These are phyloP conservation scores for Fusarium cicatricum DNA, from an alignment of 2,329 filamentous ascomycete species.

Conservation along the genomic window DNA sequence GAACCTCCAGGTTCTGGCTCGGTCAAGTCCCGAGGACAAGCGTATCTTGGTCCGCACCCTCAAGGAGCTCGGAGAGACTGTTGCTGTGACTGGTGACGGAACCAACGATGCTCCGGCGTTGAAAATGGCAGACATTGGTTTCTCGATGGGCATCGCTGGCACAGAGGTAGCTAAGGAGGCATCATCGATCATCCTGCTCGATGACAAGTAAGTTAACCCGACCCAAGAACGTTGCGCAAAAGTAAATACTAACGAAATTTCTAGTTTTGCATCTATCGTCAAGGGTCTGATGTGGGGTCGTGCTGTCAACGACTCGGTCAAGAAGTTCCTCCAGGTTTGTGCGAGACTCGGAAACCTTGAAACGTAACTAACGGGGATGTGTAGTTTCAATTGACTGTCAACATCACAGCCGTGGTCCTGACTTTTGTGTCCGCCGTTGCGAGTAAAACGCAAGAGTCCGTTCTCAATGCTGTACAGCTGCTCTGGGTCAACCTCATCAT, in stretches of 20 bases:
- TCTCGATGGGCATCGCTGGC: constrained; percentile 71
- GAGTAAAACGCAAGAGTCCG: constrained; percentile 58
- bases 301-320: constrained; percentile 68
- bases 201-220: constrained; percentile 57
- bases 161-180: constrained; percentile 71
- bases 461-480: constrained; percentile 67
- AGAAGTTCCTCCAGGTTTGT: constrained; percentile 67
- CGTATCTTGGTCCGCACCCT: constrained; percentile 67
- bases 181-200: constrained; percentile 67
- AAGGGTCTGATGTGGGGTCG: constrained; percentile 70
- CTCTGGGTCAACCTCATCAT: constrained; percentile 72
- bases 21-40: constrained; percentile 73
- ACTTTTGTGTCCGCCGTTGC: constrained; percentile 67
- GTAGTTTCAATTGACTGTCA: constrained; percentile 69
- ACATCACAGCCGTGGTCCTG: constrained; percentile 67
- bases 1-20: constrained; percentile 68
- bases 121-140: constrained; percentile 68
- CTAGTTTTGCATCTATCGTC: constrained; percentile 62
- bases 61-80: constrained; percentile 68
- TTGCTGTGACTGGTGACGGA: constrained; percentile 68
- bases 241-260: constrained; percentile 9
- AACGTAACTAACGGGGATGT: background rate
- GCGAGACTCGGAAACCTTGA: background rate
- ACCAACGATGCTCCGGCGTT: constrained; percentile 69
- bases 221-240: background rate